Percentiles rank a stretch among this genome's conserved stretches.
phyloP scores from a whole-genome alignment of 164 flowering plant species.

The Taxillus chinensis region DNA sequence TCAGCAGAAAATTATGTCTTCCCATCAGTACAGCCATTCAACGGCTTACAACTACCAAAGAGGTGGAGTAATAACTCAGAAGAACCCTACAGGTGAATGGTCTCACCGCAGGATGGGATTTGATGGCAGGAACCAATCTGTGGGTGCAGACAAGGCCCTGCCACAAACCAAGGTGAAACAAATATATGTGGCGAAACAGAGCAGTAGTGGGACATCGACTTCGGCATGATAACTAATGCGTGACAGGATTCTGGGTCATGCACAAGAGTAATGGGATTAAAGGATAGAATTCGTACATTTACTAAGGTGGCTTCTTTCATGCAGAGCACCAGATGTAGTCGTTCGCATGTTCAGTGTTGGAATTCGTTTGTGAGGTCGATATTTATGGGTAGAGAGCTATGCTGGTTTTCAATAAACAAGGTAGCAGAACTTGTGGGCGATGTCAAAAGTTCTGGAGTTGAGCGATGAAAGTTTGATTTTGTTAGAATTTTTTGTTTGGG shows the following conservation, averaged over 20 bases:
- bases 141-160: conserved; percentile 41
- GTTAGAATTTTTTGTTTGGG: too few relatives aligned
- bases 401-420: too few relatives aligned
- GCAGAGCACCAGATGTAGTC: too few relatives aligned
- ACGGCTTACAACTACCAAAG: conserved; percentile 48
- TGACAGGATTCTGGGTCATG: neutral
- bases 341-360: too few relatives aligned
- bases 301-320: too few relatives aligned
- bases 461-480: too few relatives aligned
- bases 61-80: conserved; percentile 35
- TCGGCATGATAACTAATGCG: conserved; percentile 2
- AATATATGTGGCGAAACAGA: conserved; percentile 83
- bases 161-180: conserved; percentile 59
- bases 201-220: conserved; percentile 25
- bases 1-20: conserved; percentile 33
- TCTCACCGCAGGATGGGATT: conserved; percentile 55
- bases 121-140: conserved; percentile 53
- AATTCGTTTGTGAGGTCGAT: too few relatives aligned
- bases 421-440: too few relatives aligned
- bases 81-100: conserved; percentile 45
- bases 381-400: too few relatives aligned
- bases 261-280: too few relatives aligned
- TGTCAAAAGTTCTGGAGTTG: too few relatives aligned
- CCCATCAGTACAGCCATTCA: conserved; percentile 35
- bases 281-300: too few relatives aligned